Conservation (phyloP, 208 protist species). For the Endotrypanum monterogeii region DNA sequence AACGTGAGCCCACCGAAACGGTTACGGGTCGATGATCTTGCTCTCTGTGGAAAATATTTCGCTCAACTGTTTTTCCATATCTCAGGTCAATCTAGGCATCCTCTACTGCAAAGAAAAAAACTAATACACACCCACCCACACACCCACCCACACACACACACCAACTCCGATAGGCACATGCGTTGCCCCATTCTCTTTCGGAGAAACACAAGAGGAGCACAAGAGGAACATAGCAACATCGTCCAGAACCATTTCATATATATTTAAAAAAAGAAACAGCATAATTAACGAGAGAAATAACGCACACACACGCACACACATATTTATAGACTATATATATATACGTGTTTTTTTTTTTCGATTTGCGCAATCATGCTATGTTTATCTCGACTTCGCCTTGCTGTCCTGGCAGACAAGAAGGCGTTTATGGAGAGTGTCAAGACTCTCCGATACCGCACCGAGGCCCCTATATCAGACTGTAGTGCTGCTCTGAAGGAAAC, state of each 20-base stretch:
- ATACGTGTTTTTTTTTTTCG: neutral
- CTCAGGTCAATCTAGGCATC: neutral
- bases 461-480: constrained; percentile 91
- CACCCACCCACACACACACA: neutral
- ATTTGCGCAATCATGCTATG: constrained; percentile 40
- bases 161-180: neutral
- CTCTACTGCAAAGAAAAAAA: neutral
- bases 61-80: neutral
- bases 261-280: neutral
- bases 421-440: constrained; percentile 88
- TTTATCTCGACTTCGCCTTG: constrained; percentile 28
- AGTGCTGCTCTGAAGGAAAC: constrained; percentile 81
- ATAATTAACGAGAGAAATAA: neutral
- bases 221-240: neutral
- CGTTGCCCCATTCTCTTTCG: neutral
- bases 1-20: neutral
- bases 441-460: constrained; percentile 87
- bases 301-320: neutral
- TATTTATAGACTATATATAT: neutral
- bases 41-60: neutral
- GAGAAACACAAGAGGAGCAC: neutral
- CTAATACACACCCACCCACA: neutral
- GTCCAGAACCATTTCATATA: neutral
- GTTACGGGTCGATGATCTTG: neutral
- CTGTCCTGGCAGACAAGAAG: constrained; percentile 55